Conservation (phyloP, 495 filamentous ascomycete genomes). For the Arthonia radiata region DNA sequence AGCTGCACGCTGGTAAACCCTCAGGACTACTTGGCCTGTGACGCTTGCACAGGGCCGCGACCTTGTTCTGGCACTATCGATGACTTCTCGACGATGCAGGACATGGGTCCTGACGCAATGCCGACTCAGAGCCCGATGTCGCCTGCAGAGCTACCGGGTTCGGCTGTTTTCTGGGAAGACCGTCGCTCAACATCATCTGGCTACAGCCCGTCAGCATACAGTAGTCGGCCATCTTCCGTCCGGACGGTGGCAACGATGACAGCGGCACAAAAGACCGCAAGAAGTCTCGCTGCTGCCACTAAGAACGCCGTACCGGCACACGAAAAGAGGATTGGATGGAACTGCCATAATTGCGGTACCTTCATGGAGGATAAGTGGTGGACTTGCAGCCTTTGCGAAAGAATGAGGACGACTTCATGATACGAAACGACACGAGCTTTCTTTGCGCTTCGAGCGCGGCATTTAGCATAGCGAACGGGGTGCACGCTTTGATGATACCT, state of each 20-base stretch:
- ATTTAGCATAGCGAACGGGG: too few species aligned
- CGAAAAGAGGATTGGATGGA: conserved; percentile 15
- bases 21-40: conserved; percentile 40
- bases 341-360: conserved; percentile 13
- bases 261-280: conserved; percentile 5
- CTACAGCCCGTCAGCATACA: conserved; percentile 3
- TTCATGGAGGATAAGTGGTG: conserved; percentile 20
- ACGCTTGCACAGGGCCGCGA: conserved; percentile 48
- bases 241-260: conserved; percentile 4
- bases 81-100: too few species aligned
- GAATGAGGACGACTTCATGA: conserved; percentile 12
- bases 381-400: conserved; percentile 16
- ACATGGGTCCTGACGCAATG: too few species aligned
- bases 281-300: conserved; percentile 1
- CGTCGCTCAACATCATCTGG: conserved; percentile 1
- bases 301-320: neutral
- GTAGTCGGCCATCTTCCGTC: conserved; percentile 1
- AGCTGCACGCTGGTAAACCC: conserved; percentile 73
- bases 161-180: conserved; percentile 1
- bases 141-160: conserved; percentile 1
- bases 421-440: too few species aligned
- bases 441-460: too few species aligned
- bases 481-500: too few species aligned
- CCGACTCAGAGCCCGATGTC: too few species aligned
- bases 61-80: too few species aligned